phyloP scores from a whole-genome alignment of 108 stramenopile species.

The Nitzschia sp. region DNA sequence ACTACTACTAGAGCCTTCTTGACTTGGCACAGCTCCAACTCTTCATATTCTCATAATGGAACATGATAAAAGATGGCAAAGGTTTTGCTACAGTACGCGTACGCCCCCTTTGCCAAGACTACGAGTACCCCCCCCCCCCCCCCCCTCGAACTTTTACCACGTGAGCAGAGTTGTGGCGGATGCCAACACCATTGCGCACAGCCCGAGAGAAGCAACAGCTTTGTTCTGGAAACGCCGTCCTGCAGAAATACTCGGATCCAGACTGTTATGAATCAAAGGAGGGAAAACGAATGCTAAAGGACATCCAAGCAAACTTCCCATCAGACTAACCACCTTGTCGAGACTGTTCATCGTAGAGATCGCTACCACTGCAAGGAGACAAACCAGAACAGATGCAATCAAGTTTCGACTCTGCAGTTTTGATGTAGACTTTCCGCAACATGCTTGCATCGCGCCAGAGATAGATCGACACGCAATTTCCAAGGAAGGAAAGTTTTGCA shows the following conservation, averaged over 20 bases:
- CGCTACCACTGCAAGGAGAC: constrained; percentile 48
- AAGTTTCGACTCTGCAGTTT: constrained; percentile 35
- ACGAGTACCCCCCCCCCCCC: too few species aligned
- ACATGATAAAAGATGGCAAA: too few species aligned
- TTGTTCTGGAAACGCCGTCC: constrained; percentile 28
- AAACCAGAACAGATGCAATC: constrained; percentile 43
- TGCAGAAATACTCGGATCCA: constrained; percentile 26
- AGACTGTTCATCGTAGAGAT: constrained; percentile 51
- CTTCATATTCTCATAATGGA: too few species aligned
- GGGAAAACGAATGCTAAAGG: constrained; percentile 75
- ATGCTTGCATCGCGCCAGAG: constrained; percentile 13
- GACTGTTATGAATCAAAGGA: constrained; percentile 62
- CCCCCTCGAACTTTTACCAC: constrained; percentile 40
- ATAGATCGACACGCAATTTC: constrained; percentile 52
- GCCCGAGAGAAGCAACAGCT: constrained; percentile 41
- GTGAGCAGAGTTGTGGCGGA: constrained; percentile 44
- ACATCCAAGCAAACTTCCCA: constrained; percentile 64
- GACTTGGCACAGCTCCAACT: too few species aligned
- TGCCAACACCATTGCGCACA: constrained; percentile 54
- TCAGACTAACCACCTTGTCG: constrained; percentile 64
- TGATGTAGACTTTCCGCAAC: constrained; percentile 14
- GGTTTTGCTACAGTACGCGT: too few species aligned
- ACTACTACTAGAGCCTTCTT: too few species aligned
- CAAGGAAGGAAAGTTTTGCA: constrained; percentile 76
- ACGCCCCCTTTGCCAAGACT: too few species aligned